Evolutionary conservation across 2,329 filamentous ascomycete genomes (phyloP).

Genomic region (Fusarium anthophilum): DNA sequence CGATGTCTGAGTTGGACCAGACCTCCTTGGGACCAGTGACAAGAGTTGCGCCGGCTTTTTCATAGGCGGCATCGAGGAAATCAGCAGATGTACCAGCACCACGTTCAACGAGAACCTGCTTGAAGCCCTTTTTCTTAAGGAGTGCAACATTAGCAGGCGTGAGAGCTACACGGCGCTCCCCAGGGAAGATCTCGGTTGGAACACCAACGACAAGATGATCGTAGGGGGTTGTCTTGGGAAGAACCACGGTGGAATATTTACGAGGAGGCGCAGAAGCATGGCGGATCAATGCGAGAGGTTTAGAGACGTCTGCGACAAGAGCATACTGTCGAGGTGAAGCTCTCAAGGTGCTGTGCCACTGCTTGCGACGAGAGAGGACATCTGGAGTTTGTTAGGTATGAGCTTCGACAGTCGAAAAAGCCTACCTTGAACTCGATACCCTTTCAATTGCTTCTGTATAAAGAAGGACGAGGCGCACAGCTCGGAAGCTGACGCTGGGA

Average conservation of each 20-base stretch:
- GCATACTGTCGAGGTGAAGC: constrained; percentile 42
- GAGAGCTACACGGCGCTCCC: constrained; percentile 84
- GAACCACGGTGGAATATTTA: constrained; percentile 52
- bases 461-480: constrained; percentile 44
- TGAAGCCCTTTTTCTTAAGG: constrained; percentile 86
- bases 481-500: constrained; percentile 41
- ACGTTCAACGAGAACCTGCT: constrained; percentile 78
- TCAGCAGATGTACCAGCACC: constrained; percentile 82
- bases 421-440: constrained; percentile 36
- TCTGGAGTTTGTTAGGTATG: constrained; percentile 17
- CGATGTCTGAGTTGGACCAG: constrained; percentile 79
- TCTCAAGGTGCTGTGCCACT: constrained; percentile 52
- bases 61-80: constrained; percentile 80
- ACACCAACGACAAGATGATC: constrained; percentile 79
- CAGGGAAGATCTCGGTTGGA: constrained; percentile 79
- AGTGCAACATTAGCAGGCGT: constrained; percentile 85
- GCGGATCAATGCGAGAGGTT: constrained; percentile 51
- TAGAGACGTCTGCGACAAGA: constrained; percentile 42
- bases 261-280: constrained; percentile 46
- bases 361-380: constrained; percentile 42
- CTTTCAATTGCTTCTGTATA: constrained; percentile 35
- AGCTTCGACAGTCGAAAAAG: not conserved
- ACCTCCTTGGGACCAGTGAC: constrained; percentile 73
- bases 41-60: constrained; percentile 79
- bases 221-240: constrained; percentile 68